Conservation (phyloP, 2,329 filamentous ascomycete genomes). For the Sarocladium brachiariae region DNA sequence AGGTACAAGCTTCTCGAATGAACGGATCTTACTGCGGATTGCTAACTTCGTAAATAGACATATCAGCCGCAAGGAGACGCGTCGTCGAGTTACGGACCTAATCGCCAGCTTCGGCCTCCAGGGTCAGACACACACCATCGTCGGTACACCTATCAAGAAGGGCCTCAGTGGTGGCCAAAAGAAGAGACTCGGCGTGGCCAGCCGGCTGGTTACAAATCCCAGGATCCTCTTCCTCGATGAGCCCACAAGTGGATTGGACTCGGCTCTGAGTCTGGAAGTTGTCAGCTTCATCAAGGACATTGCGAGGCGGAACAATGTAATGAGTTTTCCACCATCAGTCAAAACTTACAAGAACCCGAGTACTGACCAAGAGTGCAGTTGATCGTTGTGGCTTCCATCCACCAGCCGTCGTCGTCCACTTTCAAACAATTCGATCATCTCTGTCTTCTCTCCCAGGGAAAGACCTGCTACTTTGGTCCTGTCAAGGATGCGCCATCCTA, state of each 20-base stretch:
- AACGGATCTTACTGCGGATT: too few species aligned
- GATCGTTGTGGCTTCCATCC: conserved; percentile 75
- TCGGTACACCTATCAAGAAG: conserved; percentile 77
- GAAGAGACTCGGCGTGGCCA: conserved; percentile 70
- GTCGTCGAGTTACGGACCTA: conserved; percentile 57
- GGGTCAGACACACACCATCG: conserved; percentile 60
- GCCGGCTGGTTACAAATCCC: conserved; percentile 73
- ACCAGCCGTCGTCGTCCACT: conserved; percentile 75
- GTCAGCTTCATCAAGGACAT: conserved; percentile 64
- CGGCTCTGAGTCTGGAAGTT: conserved; percentile 68
- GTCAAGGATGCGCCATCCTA: conserved; percentile 52
- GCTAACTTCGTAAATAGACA: too few species aligned
- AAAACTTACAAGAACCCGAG: neutral
- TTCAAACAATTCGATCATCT: conserved; percentile 78
- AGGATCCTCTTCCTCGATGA: conserved; percentile 79
- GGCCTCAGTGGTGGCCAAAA: conserved; percentile 84
- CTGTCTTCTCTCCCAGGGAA: conserved; percentile 63
- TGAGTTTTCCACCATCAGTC: conserved; percentile 18
- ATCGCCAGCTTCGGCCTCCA: conserved; percentile 67
- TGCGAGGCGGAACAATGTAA: conserved; percentile 59
- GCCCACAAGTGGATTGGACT: conserved; percentile 78
- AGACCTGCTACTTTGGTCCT: conserved; percentile 66
- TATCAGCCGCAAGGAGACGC: conserved; percentile 45
- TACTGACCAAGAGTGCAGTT: conserved; percentile 46
- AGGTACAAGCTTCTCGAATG: conserved; percentile 11